Evolutionary conservation across 208 protist species (phyloP), one percentile per base, ranked within the genome.

Genomic region (Endotrypanum monterogeii): DNA sequence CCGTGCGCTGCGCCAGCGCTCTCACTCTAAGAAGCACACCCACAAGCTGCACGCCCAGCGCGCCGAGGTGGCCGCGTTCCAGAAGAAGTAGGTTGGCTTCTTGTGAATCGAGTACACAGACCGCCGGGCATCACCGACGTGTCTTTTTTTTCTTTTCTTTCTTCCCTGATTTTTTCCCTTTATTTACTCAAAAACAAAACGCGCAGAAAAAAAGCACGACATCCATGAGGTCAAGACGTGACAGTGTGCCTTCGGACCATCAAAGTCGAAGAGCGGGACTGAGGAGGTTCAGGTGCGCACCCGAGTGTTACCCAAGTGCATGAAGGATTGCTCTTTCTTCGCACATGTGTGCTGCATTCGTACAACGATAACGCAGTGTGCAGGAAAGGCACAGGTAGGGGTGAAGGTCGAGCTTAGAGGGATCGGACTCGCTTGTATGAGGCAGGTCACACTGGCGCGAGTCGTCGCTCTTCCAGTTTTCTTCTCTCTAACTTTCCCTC

Each of bases 1-100:
- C 81, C 87, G 84, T 63, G 82, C 91, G 41, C 80, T 82, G 76
- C 89, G 91, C 76, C 89, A 96, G 89, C 91, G 89, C 79, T 84
- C 83, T 67, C 74, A 88, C 67, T 76, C 89, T 56, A 80, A 78
- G 67, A 83, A 82, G 73, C 89, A 94, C 85, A 71, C 74, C 62
- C 78, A 67, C 61, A 93, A 94, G 82, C 85, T 94, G 48, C 73
- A 74, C 50, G 51, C 63, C 68, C 92, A 94, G 85, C 83, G 90
- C 78, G 50, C 75, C 35, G 89, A 94, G 79, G 76, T 95, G 37
- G 81, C 75, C 23, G 82, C 61, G 32, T 84, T 83, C 74, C 76
- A 87, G 79, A 83, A 86, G 76, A 85, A 87, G 74, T 88, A 83
- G 67, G 6, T 28, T 57, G 65, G 1, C 32, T 70, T 37, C 32